Evolutionary conservation across 129 eudicot genomes (phyloP).

Genomic region (Scalesia atractyloides): DNA sequence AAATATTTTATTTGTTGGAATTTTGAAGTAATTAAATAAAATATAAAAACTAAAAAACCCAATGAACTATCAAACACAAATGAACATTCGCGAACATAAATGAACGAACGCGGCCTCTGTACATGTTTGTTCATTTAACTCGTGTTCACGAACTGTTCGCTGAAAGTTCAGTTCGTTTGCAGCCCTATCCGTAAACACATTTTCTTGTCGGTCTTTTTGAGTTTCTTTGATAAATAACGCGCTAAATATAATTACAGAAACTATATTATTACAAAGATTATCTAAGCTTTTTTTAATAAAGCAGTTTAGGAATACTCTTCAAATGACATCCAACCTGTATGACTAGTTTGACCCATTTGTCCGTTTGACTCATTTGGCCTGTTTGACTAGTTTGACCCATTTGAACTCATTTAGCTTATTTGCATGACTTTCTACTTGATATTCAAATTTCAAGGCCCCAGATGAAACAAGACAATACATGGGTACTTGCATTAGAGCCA

Average conservation of each 20-base stretch:
- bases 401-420: not conserved
- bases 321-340: not conserved
- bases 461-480: conserved; percentile 43
- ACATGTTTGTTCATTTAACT: too few species aligned
- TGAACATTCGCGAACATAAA: too few species aligned
- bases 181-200: not conserved
- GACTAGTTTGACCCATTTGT: not conserved
- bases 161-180: too few species aligned
- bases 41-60: too few species aligned
- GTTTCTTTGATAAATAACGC: not conserved
- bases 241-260: not conserved
- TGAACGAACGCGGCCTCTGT: too few species aligned
- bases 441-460: conserved; percentile 38
- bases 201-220: not conserved
- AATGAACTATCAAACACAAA: too few species aligned
- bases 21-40: too few species aligned
- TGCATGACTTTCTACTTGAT: conserved; percentile 8
- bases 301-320: not conserved
- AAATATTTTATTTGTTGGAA: too few species aligned
- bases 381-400: not conserved
- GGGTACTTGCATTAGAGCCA: conserved; percentile 53
- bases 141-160: too few species aligned
- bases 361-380: too few species aligned
- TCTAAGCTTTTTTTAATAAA: not conserved
- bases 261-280: not conserved